Evolutionary conservation across 345 rosid species (phyloP), one percentile per base, ranked within the genome.

Genomic region (Camelina laxa): DNA sequence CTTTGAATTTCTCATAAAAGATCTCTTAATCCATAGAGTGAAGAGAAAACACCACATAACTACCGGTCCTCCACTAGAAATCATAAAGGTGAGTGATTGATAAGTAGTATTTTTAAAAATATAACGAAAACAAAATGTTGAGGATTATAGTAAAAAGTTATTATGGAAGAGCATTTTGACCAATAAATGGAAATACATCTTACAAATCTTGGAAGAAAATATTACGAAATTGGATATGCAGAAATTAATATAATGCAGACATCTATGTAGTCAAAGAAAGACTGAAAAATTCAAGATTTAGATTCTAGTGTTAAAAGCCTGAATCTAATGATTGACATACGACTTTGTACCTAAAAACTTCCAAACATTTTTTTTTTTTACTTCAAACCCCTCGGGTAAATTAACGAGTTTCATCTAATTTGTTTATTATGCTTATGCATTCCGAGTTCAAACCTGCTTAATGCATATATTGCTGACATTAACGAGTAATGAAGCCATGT

Each of bases 151-250:
- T 35, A 15, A 5, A 9, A 36, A 22, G 9, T 50, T 51, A 20
- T 49, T 19, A 20, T 50, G 35, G 31, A 10, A 21, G 53, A 36
- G 3, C n/a, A 53, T n/a, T 21, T 21, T 24, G 59, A 14, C 20
- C 35, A 66, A 51, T 21, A 66, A 50, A 19, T 50, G 49, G 49
- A 54, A 51, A 39, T 39, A 24, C 1, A 54, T 54, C 27, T 68
- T 24, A 55, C 36, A 54, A 30, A 38, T 39, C 5, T 16, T 39
- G 72, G 27, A 22, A 39, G 5, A 22, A 36, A 21, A 21, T 50
- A 15, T 53, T 53, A 38, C 51, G 16, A 22, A 39, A 51, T 11
- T 49, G 15, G 39, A 56, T 15, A 27, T 55, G 60, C 20, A 9
- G 0, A 15, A 31, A 56, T 7, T 27, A 27, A 31, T 15, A 30